Base-by-base conservation (phyloP, 805 yeast genomes). In the Grigorovia jiainica region DNA sequence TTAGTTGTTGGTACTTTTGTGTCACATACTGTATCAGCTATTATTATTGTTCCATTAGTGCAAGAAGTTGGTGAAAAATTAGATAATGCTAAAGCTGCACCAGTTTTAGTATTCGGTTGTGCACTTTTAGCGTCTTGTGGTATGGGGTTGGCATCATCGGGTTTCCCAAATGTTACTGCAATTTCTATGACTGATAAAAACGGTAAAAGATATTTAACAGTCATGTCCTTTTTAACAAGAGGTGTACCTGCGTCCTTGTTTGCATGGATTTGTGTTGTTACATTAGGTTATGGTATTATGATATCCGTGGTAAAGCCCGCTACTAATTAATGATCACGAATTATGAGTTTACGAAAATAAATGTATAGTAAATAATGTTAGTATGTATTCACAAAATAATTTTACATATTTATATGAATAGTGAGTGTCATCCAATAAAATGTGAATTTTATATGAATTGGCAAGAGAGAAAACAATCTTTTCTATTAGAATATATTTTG, bases 131-230 rank as follows among this genome's bases (percentile, higher is more conserved):
- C 94, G 16, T 87, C 97, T 0, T 82, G 85, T 42, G 98, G 97
- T 44, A 92, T 90, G 97, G 97, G 95, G 5, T 70, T 90, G 43
- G 97, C 97, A 2, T 89, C 97, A 0, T 82, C 95, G 0, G 97
- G 98, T 0, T 92, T 92, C 72, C 98, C 98, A n/a, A 90, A 92
- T 57, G 95, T 92, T 30, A 89, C 97, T 0, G 98, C 97, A 0
- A 86, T 92, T 46, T 86, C 97, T 47, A 81, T 86, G 82, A 76
- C 89, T 3, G 95, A 90, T 58, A 92, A 84, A 47, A 74, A 87
- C 38, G 97, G 97, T n/a, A 76, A 78, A 39, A 85, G 94, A 21
- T 90, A 89, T 56, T 67, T 90, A 51, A 78, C 81, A 8, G 96
- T 87, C 29, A 68, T 73, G 21, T 82, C 84, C 4, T 92, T 90